phyloP scores from a whole-genome alignment of 2,329 filamentous ascomycete species.

The Coniochaeta sp. region DNA sequence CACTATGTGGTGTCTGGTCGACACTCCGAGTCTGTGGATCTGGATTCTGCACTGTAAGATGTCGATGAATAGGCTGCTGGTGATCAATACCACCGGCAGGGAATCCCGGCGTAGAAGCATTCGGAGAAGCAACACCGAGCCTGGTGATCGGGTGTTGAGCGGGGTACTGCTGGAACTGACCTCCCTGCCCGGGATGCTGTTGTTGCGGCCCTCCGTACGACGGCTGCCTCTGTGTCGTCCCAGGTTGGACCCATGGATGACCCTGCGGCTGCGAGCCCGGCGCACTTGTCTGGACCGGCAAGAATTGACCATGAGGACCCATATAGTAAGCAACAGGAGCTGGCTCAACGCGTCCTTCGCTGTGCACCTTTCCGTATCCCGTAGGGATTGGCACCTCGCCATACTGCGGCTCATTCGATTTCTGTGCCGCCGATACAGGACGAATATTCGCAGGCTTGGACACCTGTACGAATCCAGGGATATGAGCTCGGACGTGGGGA shows the following conservation, averaged over 20 bases:
- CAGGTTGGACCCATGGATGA: conserved; percentile 5
- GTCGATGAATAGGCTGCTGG: neutral
- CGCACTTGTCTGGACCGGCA: neutral
- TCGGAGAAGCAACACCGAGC: neutral
- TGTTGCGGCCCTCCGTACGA: neutral
- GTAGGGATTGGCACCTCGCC: conserved; percentile 17
- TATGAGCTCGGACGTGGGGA: neutral
- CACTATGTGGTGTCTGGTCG: conserved; percentile 4
- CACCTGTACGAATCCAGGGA: neutral
- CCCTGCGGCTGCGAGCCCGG: conserved; percentile 1
- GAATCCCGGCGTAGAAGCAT: neutral
- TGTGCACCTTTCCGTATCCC: conserved; percentile 16
- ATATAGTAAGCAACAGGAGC: conserved; percentile 14
- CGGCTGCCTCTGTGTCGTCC: neutral
- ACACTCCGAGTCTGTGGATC: conserved; percentile 3
- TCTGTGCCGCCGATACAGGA: neutral
- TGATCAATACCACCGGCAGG: neutral
- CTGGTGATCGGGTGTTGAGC: neutral
- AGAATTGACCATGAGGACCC: conserved; percentile 6
- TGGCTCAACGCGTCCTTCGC: conserved; percentile 13
- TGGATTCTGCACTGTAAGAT: neutral
- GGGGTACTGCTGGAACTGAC: neutral
- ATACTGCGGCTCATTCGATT: conserved; percentile 10
- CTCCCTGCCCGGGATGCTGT: neutral
- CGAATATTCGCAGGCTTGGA: neutral